These are phyloP conservation scores for Tinospora cordifolia DNA, from an alignment of 164 flowering plant species.

Conservation along the genomic window DNA sequence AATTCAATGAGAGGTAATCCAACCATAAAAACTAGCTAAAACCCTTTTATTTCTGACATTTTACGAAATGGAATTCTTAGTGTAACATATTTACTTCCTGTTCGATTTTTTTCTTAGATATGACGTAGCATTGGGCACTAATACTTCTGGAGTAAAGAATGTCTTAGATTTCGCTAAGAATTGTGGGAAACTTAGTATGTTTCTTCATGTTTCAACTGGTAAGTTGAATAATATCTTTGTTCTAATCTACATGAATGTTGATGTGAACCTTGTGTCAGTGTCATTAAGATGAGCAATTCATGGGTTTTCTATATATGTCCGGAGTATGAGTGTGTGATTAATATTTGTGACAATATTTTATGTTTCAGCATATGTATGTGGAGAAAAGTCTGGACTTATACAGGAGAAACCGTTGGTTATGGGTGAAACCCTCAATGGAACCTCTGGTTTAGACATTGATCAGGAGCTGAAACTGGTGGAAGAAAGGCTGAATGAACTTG, in stretches of 20 bases:
- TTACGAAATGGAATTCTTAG: no score
- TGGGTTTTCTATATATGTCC: background rate
- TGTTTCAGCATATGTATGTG: conserved; percentile 53
- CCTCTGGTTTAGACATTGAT: conserved; percentile 28
- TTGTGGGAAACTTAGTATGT: conserved; percentile 37
- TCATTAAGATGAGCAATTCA: background rate
- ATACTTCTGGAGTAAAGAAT: conserved; percentile 43
- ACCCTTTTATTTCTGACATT: background rate
- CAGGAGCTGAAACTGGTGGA: conserved; percentile 32
- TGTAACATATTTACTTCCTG: no score
- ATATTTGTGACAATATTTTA: background rate
- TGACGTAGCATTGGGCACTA: conserved; percentile 40
- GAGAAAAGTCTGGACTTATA: conserved; percentile 42
- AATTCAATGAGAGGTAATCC: conserved; percentile 42
- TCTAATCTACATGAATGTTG: background rate
- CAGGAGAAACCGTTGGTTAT: conserved; percentile 35
- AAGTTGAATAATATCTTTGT: background rate
- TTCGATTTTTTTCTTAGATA: background rate
- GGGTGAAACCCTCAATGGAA: conserved; percentile 52
- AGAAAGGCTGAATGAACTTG: conserved; percentile 36
- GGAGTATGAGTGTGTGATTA: no score
- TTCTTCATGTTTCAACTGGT: conserved; percentile 64
- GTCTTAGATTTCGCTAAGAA: conserved; percentile 48
- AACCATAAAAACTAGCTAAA: background rate
- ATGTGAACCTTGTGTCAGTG: background rate